phyloP scores from a whole-genome alignment of 2,329 filamentous ascomycete species.

The Ilyonectria robusta region DNA sequence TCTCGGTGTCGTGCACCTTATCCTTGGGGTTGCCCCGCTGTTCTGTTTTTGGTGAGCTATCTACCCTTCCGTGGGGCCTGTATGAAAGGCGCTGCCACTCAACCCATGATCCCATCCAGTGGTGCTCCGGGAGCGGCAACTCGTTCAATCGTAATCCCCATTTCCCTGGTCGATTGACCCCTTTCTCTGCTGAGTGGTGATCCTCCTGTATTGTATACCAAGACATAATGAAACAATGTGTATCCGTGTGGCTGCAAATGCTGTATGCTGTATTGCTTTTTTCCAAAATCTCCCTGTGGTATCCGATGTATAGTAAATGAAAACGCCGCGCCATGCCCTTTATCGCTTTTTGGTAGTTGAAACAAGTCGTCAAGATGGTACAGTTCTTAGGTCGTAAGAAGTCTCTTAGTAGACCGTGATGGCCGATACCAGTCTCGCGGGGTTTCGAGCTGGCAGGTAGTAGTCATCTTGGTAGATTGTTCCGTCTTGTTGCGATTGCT shows the following conservation, averaged over 20 bases:
- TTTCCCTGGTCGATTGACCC: conserved; percentile 33
- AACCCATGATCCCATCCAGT: conserved; percentile 35
- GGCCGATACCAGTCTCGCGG: conserved; percentile 65
- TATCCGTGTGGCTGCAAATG: conserved; percentile 35
- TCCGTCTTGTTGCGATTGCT: conserved; percentile 58
- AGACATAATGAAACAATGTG: conserved; percentile 39
- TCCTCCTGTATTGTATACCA: conserved; percentile 23
- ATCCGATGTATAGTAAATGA: conserved; percentile 42
- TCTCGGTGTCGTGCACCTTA: conserved; percentile 20
- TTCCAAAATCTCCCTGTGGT: conserved; percentile 46
- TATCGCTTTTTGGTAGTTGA: conserved; percentile 45
- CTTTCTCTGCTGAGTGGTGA: conserved; percentile 43
- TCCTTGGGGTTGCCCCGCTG: conserved; percentile 23
- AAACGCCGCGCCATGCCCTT: conserved; percentile 50
- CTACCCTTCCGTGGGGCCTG: conserved; percentile 35
- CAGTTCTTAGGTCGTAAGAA: conserved; percentile 32
- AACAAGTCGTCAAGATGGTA: conserved; percentile 44
- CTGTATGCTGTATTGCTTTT: conserved; percentile 41
- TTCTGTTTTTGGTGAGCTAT: conserved; percentile 42
- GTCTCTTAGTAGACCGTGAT: conserved; percentile 69
- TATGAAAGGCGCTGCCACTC: conserved; percentile 42
- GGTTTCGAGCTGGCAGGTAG: conserved; percentile 67
- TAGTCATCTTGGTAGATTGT: conserved; percentile 67
- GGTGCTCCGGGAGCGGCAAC: conserved; percentile 40
- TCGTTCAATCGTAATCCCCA: conserved; percentile 35